A percentile compares a stretch with the other conserved stretches of the same genome.
These are phyloP conservation scores for Xylaria sp. DNA, from an alignment of 2,329 filamentous ascomycete species.

Conservation along the genomic window DNA sequence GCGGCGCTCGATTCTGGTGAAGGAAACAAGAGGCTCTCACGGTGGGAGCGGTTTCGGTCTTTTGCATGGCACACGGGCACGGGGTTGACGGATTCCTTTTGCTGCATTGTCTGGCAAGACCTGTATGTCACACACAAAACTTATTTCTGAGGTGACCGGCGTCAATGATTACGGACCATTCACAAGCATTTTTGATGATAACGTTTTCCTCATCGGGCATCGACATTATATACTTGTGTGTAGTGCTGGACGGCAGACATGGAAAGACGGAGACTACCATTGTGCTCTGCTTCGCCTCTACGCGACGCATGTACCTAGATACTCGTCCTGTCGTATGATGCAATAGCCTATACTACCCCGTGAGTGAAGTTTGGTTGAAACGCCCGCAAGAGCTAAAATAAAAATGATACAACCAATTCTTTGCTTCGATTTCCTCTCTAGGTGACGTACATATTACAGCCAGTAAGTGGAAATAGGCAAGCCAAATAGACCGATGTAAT, in stretches of 20 bases:
- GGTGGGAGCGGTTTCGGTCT: slow-evolving; percentile 38
- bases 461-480: background rate
- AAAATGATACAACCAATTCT: slow-evolving; percentile 18
- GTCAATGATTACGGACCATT: slow-evolving; percentile 72
- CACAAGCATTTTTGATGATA: slow-evolving; percentile 50
- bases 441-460: background rate
- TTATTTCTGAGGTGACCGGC: slow-evolving; percentile 63
- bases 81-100: slow-evolving; percentile 66
- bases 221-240: slow-evolving; percentile 14
- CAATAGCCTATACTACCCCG: slow-evolving; percentile 18
- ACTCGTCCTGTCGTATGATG: slow-evolving; percentile 7
- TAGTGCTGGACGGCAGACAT: slow-evolving; percentile 3
- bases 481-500: no score
- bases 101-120: slow-evolving; percentile 64
- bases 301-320: slow-evolving; percentile 14
- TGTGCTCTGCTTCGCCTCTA: slow-evolving; percentile 4
- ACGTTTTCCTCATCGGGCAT: slow-evolving; percentile 11
- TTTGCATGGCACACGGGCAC: slow-evolving; percentile 56
- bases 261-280: slow-evolving; percentile 16
- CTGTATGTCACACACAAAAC: slow-evolving; percentile 70
- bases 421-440: background rate
- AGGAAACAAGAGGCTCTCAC: slow-evolving; percentile 54
- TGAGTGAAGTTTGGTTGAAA: slow-evolving; percentile 14
- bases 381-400: slow-evolving; percentile 16
- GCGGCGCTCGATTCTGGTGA: slow-evolving; percentile 29